phyloP scores from a whole-genome alignment of 2,329 filamentous ascomycete species.

The Monosporascus sp. region DNA sequence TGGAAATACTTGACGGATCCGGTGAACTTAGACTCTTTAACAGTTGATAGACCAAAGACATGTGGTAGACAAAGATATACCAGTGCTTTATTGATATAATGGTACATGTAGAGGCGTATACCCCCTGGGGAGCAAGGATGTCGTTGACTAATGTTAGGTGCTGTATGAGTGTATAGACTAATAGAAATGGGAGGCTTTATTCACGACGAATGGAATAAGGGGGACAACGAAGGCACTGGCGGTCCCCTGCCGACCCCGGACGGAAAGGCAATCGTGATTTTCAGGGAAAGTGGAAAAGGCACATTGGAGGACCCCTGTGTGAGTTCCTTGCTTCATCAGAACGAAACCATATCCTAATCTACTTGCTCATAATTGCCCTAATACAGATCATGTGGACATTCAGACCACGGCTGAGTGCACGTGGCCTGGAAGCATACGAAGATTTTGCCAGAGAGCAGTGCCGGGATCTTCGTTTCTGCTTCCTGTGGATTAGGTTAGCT shows the following conservation, averaged over 20 bases:
- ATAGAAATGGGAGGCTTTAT: neutral
- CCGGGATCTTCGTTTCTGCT: neutral
- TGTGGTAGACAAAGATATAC: too few species aligned
- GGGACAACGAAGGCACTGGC: neutral
- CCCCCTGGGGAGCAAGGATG: too few species aligned
- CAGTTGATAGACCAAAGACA: too few species aligned
- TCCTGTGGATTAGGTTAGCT: neutral
- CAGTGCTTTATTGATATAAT: too few species aligned
- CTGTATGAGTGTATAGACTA: neutral
- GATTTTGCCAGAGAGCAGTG: neutral
- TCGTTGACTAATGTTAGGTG: neutral
- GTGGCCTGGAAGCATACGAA: neutral
- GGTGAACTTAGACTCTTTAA: too few species aligned
- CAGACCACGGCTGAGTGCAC: neutral
- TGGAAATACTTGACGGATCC: too few species aligned
- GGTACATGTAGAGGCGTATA: too few species aligned
- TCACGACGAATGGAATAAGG: neutral
- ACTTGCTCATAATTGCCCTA: neutral
- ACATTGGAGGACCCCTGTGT: neutral
- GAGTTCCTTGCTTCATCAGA: neutral
- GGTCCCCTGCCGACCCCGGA: neutral
- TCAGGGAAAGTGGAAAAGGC: neutral
- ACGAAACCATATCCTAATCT: accelerated
- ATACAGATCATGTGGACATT: neutral
- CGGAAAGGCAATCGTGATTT: neutral